Percentiles rank a stretch among this genome's conserved stretches.
phyloP scores from a whole-genome alignment of 345 rosid species.

The Lagerstroemia speciosa region DNA sequence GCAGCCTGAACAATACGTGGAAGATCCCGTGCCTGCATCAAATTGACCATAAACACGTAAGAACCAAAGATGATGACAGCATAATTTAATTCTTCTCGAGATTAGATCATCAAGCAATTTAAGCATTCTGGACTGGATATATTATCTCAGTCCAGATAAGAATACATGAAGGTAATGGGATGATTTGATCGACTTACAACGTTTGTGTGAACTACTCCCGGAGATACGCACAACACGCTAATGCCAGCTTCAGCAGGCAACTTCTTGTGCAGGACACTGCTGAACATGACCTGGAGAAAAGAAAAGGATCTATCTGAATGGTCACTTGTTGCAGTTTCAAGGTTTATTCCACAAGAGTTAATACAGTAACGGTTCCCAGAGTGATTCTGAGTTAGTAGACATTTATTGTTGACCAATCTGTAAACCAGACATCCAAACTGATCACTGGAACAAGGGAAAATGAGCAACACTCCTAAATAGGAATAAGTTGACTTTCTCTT shows the following conservation, averaged over 20 bases:
- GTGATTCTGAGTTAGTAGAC: background rate
- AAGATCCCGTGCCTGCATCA: slow-evolving; percentile 87
- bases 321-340: background rate
- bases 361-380: background rate
- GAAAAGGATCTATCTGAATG: slow-evolving; percentile 5
- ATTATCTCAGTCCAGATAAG: background rate
- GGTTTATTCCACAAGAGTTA: background rate
- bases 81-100: slow-evolving; percentile 4
- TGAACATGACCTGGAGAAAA: slow-evolving; percentile 83
- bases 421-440: background rate
- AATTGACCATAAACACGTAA: background rate
- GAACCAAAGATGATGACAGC: background rate
- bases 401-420: background rate
- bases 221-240: slow-evolving; percentile 72
- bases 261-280: slow-evolving; percentile 70
- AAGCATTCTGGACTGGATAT: background rate
- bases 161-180: background rate
- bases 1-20: slow-evolving; percentile 69
- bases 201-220: slow-evolving; percentile 84
- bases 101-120: background rate
- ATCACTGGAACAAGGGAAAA: background rate
- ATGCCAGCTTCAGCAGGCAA: slow-evolving; percentile 93
- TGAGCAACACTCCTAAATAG: background rate
- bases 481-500: background rate
- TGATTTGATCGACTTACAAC: slow-evolving; percentile 54